These are phyloP conservation scores for Kwoniella dendrophila DNA, from an alignment of 768 basidiomycete species.

Conservation along the genomic window DNA sequence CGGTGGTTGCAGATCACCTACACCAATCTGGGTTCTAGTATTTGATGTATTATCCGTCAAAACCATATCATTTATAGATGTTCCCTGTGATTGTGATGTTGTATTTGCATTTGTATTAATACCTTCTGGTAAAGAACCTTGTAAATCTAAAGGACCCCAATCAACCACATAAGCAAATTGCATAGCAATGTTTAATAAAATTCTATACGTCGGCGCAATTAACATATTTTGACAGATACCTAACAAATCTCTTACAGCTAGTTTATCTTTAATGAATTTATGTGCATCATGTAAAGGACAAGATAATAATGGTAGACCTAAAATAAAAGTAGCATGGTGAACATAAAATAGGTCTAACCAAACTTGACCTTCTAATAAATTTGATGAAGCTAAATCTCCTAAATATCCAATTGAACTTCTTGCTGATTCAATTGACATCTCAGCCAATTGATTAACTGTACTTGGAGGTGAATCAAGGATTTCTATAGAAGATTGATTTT, in stretches of 20 bases:
- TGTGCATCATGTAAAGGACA: neutral
- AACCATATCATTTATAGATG: too few relatives aligned
- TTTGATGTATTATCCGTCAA: too few relatives aligned
- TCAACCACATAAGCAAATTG: too few relatives aligned
- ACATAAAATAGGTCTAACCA: constrained; percentile 16
- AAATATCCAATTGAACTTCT: neutral
- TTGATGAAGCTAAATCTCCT: neutral
- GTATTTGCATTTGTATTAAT: too few relatives aligned
- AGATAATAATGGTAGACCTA: constrained; percentile 3
- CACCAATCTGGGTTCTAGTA: too few relatives aligned
- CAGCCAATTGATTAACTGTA: neutral
- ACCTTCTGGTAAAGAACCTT: too few relatives aligned
- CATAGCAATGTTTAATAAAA: constrained; percentile 13
- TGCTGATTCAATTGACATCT: neutral
- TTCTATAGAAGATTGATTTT: neutral
- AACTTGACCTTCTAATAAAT: constrained; percentile 9
- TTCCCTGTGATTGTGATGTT: too few relatives aligned
- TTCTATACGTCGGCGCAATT: constrained; percentile 15
- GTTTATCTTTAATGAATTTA: neutral
- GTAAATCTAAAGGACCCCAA: too few relatives aligned
- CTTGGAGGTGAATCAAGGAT: neutral
- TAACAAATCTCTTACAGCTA: constrained; percentile 5
- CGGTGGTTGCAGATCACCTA: too few relatives aligned
- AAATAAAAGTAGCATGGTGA: constrained; percentile 13
- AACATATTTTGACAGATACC: neutral